Evolutionary conservation across 208 protist genomes (phyloP).

Genomic region (Leishmania mexicana): DNA sequence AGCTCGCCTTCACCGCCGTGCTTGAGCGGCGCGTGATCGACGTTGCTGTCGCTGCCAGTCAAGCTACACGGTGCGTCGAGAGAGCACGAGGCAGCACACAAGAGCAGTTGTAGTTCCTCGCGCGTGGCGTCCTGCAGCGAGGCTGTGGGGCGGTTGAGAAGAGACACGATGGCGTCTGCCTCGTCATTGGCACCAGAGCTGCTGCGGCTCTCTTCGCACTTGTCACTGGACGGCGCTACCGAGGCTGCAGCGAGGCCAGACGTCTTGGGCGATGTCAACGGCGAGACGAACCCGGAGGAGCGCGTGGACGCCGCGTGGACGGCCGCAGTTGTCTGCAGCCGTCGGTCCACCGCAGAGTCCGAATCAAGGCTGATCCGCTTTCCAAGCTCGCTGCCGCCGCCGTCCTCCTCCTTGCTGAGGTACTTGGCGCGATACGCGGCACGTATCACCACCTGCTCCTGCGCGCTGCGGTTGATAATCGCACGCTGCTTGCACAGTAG

Average conservation of each 20-base stretch:
- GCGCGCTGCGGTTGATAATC: conserved; percentile 36
- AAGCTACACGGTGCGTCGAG: conserved; percentile 2
- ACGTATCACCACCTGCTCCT: conserved; percentile 46
- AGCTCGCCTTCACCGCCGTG: background rate
- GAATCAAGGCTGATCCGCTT: background rate
- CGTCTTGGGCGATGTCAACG: conserved; percentile 24
- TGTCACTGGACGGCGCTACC: background rate
- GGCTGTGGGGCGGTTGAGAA: background rate
- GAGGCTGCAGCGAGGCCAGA: background rate
- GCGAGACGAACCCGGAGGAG: conserved; percentile 25
- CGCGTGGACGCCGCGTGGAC: background rate
- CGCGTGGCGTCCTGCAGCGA: conserved; percentile 19
- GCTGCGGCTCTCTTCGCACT: background rate
- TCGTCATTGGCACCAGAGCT: background rate
- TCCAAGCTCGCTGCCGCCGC: background rate
- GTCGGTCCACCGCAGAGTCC: background rate
- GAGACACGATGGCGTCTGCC: background rate
- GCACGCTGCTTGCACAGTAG: conserved; percentile 66
- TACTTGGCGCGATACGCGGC: conserved; percentile 43
- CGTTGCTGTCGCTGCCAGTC: background rate
- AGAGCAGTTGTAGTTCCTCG: conserved; percentile 31
- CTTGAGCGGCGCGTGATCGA: background rate
- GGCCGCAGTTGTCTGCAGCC: background rate
- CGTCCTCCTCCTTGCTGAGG: conserved; percentile 3
- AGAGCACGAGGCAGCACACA: conserved; percentile 27